Conservation (phyloP, 805 yeast genomes). For the Ogataea nitratoaversa region DNA sequence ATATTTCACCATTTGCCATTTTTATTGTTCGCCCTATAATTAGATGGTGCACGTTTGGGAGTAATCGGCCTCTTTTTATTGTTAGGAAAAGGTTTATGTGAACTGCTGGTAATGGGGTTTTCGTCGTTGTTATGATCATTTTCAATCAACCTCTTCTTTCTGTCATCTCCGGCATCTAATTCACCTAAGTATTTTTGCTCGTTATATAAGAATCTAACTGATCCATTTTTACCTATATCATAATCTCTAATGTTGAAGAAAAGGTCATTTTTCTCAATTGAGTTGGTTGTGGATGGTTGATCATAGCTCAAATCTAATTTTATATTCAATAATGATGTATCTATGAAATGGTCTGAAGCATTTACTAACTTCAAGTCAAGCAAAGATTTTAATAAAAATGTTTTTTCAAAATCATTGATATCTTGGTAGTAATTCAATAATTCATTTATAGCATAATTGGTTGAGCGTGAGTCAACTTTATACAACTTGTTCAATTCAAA, state of each 20-base stretch:
- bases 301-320: conserved; percentile 24
- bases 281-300: not conserved
- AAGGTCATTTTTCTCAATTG: conserved; percentile 17
- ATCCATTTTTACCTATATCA: conserved; percentile 28
- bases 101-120: not conserved
- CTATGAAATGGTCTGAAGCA: conserved; percentile 21
- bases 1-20: no score
- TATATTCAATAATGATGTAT: conserved; percentile 26
- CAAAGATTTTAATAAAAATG: conserved; percentile 23
- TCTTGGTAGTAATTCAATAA: conserved; percentile 31
- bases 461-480: conserved; percentile 1
- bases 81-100: not conserved
- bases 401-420: conserved; percentile 15
- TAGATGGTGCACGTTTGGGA: not conserved
- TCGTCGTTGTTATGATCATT: conserved; percentile 2
- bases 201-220: conserved; percentile 31
- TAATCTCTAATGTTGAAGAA: conserved; percentile 29
- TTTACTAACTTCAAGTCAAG: conserved; percentile 13
- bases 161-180: conserved; percentile 12
- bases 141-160: conserved; percentile 4
- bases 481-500: not conserved
- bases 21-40: not conserved
- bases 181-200: conserved; percentile 26
- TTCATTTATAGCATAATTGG: conserved; percentile 21
- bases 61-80: no score